Evolutionary conservation across 2,329 filamentous ascomycete genomes (phyloP).

Genomic region (Aspergillus oerlinghausenensis): DNA sequence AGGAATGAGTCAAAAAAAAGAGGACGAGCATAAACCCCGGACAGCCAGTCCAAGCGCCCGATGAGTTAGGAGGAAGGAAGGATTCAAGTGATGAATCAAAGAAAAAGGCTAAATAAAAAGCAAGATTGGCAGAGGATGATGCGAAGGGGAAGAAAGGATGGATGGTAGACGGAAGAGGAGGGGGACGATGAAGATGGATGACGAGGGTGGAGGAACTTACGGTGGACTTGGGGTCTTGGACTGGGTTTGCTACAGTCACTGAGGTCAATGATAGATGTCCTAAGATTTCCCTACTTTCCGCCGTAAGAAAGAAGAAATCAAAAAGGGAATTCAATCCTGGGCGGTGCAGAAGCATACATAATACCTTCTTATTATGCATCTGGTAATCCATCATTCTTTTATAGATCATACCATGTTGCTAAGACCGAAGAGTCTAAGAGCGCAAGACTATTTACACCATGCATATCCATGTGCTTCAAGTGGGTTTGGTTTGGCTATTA

Average conservation of each 20-base stretch:
- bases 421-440: not conserved
- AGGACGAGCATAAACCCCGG: not conserved
- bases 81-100: not conserved
- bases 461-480: not conserved
- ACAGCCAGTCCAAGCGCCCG: not conserved
- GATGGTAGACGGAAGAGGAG: conserved; percentile 5
- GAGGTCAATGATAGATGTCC: too few relatives aligned
- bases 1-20: not conserved
- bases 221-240: too few relatives aligned
- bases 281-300: conserved; percentile 8
- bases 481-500: not conserved
- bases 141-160: conserved; percentile 6
- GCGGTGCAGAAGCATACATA: not conserved
- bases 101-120: not conserved
- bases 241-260: too few relatives aligned
- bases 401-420: conserved; percentile 3
- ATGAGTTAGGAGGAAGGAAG: not conserved
- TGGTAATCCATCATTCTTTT: not conserved
- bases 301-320: conserved; percentile 12
- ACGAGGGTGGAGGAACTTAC: conserved; percentile 5
- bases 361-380: not conserved
- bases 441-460: not conserved
- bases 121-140: not conserved
- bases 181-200: conserved; percentile 3
- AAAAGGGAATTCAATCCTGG: not conserved